Evolutionary conservation across 148 eudicot species (phyloP).

Genomic region (Rhododendron ferrugineum): DNA sequence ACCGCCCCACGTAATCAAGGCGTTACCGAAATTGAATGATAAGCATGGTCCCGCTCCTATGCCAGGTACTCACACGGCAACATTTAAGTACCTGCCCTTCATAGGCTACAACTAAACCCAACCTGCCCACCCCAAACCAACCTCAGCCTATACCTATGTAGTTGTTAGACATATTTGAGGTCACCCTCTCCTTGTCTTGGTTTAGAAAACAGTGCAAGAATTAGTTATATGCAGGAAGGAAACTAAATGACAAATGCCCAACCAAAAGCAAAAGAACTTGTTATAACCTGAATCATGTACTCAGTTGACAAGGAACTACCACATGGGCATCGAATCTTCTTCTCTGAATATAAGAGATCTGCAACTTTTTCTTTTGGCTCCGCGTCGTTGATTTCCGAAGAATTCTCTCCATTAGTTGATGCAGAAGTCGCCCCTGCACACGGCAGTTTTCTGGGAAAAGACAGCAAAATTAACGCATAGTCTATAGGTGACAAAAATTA

Average conservation of each 20-base stretch:
- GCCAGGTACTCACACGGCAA: neutral
- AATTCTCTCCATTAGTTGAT: slow-evolving; percentile 51
- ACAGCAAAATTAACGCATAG: neutral
- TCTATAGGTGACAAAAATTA: neutral
- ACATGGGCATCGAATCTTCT: slow-evolving; percentile 64
- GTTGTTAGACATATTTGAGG: neutral
- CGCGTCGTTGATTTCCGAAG: slow-evolving; percentile 38
- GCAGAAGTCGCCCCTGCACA: slow-evolving; percentile 68
- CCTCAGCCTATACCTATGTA: neutral
- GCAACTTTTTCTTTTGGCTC: slow-evolving; percentile 70
- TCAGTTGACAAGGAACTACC: slow-evolving; percentile 37
- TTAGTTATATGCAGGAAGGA: neutral
- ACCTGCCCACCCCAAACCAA: neutral
- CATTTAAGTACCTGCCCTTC: neutral
- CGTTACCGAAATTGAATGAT: neutral
- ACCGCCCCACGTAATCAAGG: neutral
- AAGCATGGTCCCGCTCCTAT: neutral
- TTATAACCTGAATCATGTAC: slow-evolving; percentile 36
- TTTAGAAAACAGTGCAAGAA: neutral
- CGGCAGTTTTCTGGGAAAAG: slow-evolving; percentile 61
- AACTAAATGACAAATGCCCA: neutral
- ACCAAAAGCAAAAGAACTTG: neutral
- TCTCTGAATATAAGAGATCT: slow-evolving; percentile 43
- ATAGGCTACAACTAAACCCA: neutral
- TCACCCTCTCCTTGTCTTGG: neutral